Conservation (phyloP, 83 land plant species). For the Thuja plicata region DNA sequence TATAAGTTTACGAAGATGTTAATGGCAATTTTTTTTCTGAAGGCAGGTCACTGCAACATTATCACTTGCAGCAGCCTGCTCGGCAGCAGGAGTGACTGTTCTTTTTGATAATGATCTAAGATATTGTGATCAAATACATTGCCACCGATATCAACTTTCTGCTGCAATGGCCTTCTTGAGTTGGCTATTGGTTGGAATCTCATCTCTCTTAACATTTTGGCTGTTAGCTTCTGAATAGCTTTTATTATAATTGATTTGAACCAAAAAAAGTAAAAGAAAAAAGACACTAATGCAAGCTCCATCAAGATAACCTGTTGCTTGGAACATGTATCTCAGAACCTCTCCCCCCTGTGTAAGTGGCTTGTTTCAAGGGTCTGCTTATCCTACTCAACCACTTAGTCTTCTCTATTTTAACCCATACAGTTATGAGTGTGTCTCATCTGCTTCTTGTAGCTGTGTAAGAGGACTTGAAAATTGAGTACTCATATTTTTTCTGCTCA, state of each 20-base stretch:
- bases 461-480: slow-evolving; percentile 5
- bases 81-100: slow-evolving; percentile 52
- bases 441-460: background rate
- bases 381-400: background rate
- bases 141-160: slow-evolving; percentile 39
- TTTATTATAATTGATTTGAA: background rate
- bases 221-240: slow-evolving; percentile 37
- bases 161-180: slow-evolving; percentile 44
- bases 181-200: slow-evolving; percentile 40
- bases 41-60: slow-evolving; percentile 51
- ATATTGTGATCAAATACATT: slow-evolving; percentile 33
- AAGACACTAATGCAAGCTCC: background rate
- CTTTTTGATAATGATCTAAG: slow-evolving; percentile 42
- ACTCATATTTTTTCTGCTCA: slow-evolving; percentile 1
- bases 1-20: background rate
- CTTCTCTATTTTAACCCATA: background rate
- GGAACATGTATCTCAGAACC: slow-evolving; percentile 1
- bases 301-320: background rate
- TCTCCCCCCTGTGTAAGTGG: background rate
- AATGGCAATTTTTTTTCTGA: background rate
- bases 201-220: slow-evolving; percentile 56
- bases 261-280: background rate
- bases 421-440: background rate
- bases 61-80: slow-evolving; percentile 65
- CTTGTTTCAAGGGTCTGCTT: background rate